Evolutionary conservation across 306 rosid species (phyloP).

Genomic region (Malus sieversii): DNA sequence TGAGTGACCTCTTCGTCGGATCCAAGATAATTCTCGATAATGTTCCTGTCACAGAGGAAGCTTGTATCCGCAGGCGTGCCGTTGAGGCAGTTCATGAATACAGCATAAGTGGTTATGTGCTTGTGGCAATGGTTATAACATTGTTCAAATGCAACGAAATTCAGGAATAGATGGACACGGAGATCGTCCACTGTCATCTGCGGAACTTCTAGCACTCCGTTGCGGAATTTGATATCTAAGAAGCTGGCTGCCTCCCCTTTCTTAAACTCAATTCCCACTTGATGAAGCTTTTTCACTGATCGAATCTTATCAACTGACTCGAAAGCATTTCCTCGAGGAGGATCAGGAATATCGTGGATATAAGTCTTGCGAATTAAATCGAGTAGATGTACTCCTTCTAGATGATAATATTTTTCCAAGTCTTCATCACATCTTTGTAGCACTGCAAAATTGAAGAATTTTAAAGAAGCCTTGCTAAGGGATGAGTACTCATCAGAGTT

Average conservation of each 20-base stretch:
- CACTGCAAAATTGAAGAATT: slow-evolving; percentile 38
- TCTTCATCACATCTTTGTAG: slow-evolving; percentile 19
- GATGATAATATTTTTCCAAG: not conserved
- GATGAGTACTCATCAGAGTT: not conserved
- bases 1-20: slow-evolving; percentile 36
- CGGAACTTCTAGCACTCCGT: slow-evolving; percentile 52
- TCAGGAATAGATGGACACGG: slow-evolving; percentile 35
- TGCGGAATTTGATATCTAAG: slow-evolving; percentile 23
- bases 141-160: slow-evolving; percentile 58
- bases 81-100: slow-evolving; percentile 40
- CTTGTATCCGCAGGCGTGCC: slow-evolving; percentile 43
- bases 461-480: slow-evolving; percentile 18
- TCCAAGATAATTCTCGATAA: slow-evolving; percentile 52
- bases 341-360: not conserved
- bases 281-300: slow-evolving; percentile 35
- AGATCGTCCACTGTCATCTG: slow-evolving; percentile 38
- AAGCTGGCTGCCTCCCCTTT: slow-evolving; percentile 4
- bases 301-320: not conserved
- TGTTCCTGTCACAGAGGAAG: slow-evolving; percentile 34
- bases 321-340: too few relatives aligned
- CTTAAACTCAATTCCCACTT: slow-evolving; percentile 30
- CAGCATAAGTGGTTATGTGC: slow-evolving; percentile 39
- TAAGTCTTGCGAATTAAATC: slow-evolving; percentile 40
- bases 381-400: slow-evolving; percentile 20
- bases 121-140: slow-evolving; percentile 23